Evolutionary conservation across 2,329 filamentous ascomycete species (phyloP), one percentile per base, ranked within the genome.

Genomic region (Microcyclospora tardicrescens): DNA sequence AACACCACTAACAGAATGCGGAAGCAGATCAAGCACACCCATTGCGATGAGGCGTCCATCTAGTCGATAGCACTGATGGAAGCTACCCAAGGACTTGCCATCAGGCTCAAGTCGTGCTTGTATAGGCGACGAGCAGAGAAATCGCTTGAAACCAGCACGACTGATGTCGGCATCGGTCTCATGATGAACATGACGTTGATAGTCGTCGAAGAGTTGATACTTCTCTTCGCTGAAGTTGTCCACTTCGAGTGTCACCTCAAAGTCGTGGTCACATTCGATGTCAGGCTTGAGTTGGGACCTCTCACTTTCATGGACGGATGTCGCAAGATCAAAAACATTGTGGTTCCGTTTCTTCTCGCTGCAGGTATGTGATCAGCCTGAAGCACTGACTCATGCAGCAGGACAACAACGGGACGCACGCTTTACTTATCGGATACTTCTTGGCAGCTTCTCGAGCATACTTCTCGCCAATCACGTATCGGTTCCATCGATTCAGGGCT

Each of bases 21-120:
- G 84, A 1, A 91, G 65, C 8, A 91, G 66, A 54, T 91, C 84
- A 5, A 91, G 64, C 1, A 91, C 79, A 0, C 79, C 79, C 46
- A 91, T 71, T 2, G 84, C 84, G 16, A 89, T 75, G 11, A 91
- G 66, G 36, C 75, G 69, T 15, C 81, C 83, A 52, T 91, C 81
- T 2, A 91, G 65, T 24, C 83, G 72, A 56, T 87, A 89, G 61
- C 81, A 86, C 55, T 89, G 83, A 51, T 91, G 84, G 50, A 75
- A 89, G 2, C 81, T 84, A 12, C 84, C 84, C 0, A 87, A 61
- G 32, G 62, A 64, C 13, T 64, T 64, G 16, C 74, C 74, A 40
- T 76, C 66, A 24, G 28, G 16, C 13, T 58, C 56, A 2, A 60
- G 67, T 27, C 64, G 61, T 10, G 69, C 66, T 10, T 57, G 47